Evolutionary conservation across 768 basidiomycete species (phyloP), one percentile per base, ranked within the genome.

Genomic region (Tylopilus rubrobrunneus): DNA sequence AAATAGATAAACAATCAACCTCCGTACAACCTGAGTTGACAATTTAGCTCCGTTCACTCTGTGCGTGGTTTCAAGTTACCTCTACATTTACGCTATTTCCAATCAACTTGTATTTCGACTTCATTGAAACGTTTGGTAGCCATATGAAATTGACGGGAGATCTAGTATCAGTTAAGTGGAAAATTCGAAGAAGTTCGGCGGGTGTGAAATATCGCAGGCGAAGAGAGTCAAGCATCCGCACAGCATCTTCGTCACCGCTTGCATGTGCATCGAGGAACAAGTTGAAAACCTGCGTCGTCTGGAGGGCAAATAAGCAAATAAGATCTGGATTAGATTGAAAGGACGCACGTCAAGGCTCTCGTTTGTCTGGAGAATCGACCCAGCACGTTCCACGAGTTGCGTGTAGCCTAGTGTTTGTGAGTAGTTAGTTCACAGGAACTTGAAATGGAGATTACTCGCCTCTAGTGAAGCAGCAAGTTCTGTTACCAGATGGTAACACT

Each of bases 81-180:
- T 74, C 73, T 7, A 91, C 87, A 67, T 92, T 92, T 8, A 92
- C 83, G 52, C 89, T 90, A 67, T 92, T 92, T 17, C 90, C 90
- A 51, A 92, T 85, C 28, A 91, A 72, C 45, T 82, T 78, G 58
- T 92, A 91, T 64, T 83, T 85, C 10, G 85, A 81, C 68, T 87
- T 90, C 1, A 63, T 77, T 3, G 86, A 83, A 10, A 88, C 68
- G 2, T 65, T 65, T 7, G 67, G 59, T 5, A 89, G 88, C 87
- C 89, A 92, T n/a, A 66, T 52, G 60, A 90, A 87, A 10, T 29
- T 39, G 40, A 17, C 46, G 7, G 27, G 41, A 48, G 17, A 9
- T 25, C 33, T 6, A 48, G 56, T 49, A 19, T 34, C 59, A 2
- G 69, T 73, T 56, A 91, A 86, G 51, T 77, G 74, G 62, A 88